phyloP scores from a whole-genome alignment of 1,284 basidiomycete species.

The Apiotrichum veenhuisii region DNA sequence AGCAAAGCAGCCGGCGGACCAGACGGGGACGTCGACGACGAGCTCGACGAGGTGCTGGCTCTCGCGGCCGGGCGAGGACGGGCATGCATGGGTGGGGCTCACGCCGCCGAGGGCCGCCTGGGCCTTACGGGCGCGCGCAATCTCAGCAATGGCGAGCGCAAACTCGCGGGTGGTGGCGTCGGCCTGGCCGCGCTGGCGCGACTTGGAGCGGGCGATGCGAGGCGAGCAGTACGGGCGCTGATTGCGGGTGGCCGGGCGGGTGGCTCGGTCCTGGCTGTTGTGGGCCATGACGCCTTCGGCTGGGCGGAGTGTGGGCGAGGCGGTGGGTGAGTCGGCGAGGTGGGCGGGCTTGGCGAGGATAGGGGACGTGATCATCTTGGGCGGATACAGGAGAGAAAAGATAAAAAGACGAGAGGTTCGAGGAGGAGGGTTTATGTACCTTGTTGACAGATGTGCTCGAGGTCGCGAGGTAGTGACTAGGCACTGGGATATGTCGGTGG shows the following conservation, averaged over 20 bases:
- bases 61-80: slow-evolving; percentile 9
- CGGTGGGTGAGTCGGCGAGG: background rate
- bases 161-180: slow-evolving; percentile 11
- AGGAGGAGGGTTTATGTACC: background rate
- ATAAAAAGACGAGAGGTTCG: background rate
- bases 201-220: slow-evolving; percentile 16
- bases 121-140: slow-evolving; percentile 7
- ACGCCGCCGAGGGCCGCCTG: slow-evolving; percentile 13
- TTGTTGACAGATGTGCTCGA: background rate
- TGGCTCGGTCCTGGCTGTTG: background rate
- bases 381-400: background rate
- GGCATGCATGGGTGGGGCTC: background rate
- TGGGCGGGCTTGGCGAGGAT: background rate
- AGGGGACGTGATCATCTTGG: background rate
- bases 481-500: background rate
- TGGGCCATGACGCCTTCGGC: slow-evolving; percentile 1
- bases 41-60: slow-evolving; percentile 42
- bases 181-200: slow-evolving; percentile 15
- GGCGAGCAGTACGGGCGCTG: slow-evolving; percentile 13
- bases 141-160: slow-evolving; percentile 6
- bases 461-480: too few relatives aligned
- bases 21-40: slow-evolving; percentile 48
- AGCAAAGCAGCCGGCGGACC: slow-evolving; percentile 47
- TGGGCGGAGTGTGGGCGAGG: slow-evolving; percentile 2
- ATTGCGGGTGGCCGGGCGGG: slow-evolving; percentile 2